A percentile compares a stretch with the other conserved stretches of the same genome.
These are phyloP conservation scores for Erodium maritimum DNA, from an alignment of 345 rosid species.

Conservation along the genomic window DNA sequence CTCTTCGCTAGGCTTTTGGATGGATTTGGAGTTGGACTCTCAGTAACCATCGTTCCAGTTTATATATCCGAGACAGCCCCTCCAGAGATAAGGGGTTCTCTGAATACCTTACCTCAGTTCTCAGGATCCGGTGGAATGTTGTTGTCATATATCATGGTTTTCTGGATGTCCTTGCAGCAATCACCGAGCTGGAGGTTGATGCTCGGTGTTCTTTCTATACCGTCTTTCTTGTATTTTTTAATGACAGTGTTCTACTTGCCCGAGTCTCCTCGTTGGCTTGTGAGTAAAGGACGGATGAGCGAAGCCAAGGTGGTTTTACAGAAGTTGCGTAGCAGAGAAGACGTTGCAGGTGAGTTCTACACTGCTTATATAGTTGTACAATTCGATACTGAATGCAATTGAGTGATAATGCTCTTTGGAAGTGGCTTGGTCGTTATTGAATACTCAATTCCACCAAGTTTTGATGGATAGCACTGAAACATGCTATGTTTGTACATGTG, in stretches of 20 bases:
- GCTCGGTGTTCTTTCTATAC: constrained; percentile 87
- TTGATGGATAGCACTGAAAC: neutral
- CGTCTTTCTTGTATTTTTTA: constrained; percentile 53
- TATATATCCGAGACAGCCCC: constrained; percentile 97
- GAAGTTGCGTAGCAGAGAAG: constrained; percentile 69
- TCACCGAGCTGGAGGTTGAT: constrained; percentile 91
- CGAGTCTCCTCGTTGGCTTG: constrained; percentile 98
- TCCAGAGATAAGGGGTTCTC: constrained; percentile 74
- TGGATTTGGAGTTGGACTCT: constrained; percentile 89
- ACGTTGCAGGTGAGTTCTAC: constrained; percentile 63
- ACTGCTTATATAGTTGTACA: neutral
- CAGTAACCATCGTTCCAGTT: constrained; percentile 79
- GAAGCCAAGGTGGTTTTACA: constrained; percentile 86
- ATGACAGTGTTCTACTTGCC: constrained; percentile 68
- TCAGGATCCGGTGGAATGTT: constrained; percentile 93
- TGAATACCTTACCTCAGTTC: constrained; percentile 94
- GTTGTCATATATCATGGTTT: constrained; percentile 80
- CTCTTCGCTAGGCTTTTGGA: constrained; percentile 85
- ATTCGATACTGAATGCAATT: neutral
- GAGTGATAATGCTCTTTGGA: too few relatives aligned
- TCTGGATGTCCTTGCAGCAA: constrained; percentile 65
- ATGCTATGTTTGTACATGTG: neutral
- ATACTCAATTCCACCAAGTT: too few relatives aligned
- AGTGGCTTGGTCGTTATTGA: too few relatives aligned
- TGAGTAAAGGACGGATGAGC: constrained; percentile 84